Evolutionary conservation across 108 stramenopile genomes (phyloP).

Genomic region (Thalassiosira profunda): DNA sequence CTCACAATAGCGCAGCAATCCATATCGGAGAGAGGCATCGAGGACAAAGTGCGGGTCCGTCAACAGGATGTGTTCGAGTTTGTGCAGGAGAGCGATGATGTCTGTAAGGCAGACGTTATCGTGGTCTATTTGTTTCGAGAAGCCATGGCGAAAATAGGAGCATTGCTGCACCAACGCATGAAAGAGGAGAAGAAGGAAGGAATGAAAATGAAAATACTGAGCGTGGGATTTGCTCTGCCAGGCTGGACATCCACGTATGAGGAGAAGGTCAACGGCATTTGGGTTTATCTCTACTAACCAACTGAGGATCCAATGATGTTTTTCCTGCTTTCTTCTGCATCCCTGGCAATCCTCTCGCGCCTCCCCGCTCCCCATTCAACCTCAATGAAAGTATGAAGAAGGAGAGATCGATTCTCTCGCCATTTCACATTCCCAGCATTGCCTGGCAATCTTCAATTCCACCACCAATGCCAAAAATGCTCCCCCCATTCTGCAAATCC

Average conservation of each 20-base stretch:
- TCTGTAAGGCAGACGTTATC: conserved; percentile 33
- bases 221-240: conserved; percentile 43
- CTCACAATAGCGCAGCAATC: conserved; percentile 18
- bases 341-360: too few species aligned
- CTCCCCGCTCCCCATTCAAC: too few species aligned
- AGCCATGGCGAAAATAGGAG: conserved; percentile 33
- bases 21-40: conserved; percentile 16
- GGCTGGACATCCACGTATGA: conserved; percentile 21
- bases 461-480: too few species aligned
- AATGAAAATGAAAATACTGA: conserved; percentile 13
- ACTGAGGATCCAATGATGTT: too few species aligned
- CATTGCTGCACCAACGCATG: conserved; percentile 24
- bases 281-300: conserved; percentile 39
- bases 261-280: conserved; percentile 18
- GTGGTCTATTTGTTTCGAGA: conserved; percentile 52
- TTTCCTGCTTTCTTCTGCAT: too few species aligned
- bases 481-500: too few species aligned
- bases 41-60: conserved; percentile 17
- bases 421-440: too few species aligned
- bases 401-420: too few species aligned
- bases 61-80: conserved; percentile 42
- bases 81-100: conserved; percentile 15
- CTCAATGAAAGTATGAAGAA: too few species aligned
- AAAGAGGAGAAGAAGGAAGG: neutral
- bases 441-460: too few species aligned